Conservation (phyloP, 2,329 filamentous ascomycete species). For the Alternaria consortialis region DNA sequence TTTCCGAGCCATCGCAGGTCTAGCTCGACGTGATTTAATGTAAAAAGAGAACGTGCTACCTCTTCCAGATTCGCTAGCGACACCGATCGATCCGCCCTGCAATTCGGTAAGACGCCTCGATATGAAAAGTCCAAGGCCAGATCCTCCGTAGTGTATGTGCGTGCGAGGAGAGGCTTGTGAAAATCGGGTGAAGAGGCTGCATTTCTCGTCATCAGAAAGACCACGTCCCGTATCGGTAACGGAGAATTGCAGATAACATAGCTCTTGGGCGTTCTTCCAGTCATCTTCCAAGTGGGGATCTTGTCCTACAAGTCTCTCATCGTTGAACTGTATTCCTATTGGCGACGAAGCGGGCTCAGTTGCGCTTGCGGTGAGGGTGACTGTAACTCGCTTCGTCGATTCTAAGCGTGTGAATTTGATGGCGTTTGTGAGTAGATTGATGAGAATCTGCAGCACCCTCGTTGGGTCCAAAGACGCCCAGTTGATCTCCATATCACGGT, state of each 20-base stretch:
- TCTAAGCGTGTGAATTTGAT: conserved; percentile 56
- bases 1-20: conserved; percentile 20
- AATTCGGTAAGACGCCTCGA: conserved; percentile 43
- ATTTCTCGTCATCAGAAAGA: conserved; percentile 48
- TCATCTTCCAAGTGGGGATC: conserved; percentile 38
- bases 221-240: conserved; percentile 54
- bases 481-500: conserved; percentile 46
- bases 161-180: conserved; percentile 45
- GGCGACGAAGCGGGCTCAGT: conserved; percentile 43
- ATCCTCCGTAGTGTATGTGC: conserved; percentile 52
- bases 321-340: conserved; percentile 42
- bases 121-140: conserved; percentile 48
- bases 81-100: conserved; percentile 45
- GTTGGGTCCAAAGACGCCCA: conserved; percentile 55
- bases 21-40: conserved; percentile 34
- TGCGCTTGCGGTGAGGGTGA: conserved; percentile 47
- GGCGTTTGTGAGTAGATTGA: conserved; percentile 54
- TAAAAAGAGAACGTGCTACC: conserved; percentile 49
- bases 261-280: conserved; percentile 43
- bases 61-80: conserved; percentile 28
- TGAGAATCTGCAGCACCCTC: conserved; percentile 51
- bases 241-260: conserved; percentile 46
- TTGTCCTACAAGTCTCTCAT: conserved; percentile 29
- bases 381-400: conserved; percentile 38
- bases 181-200: conserved; percentile 43